Evolutionary conservation across 176 grass and related monocot genomes (phyloP).

Genomic region (Carex scoparia): DNA sequence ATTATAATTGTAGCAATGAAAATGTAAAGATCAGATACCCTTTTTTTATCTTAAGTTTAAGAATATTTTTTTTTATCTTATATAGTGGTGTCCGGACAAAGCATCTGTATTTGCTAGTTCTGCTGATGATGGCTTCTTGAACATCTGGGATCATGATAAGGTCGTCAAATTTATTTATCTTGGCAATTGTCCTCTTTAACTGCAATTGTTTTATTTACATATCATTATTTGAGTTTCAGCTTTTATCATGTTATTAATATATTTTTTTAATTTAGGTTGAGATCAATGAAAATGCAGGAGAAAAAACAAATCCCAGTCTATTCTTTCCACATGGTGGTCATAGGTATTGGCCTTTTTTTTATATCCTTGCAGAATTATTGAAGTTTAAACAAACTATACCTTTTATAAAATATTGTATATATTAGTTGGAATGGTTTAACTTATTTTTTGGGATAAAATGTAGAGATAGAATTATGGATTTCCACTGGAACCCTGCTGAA

Average conservation of each 20-base stretch:
- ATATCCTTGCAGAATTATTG: too few relatives aligned
- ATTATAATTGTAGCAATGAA: background rate
- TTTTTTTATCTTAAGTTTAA: background rate
- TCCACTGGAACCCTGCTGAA: conserved; percentile 89
- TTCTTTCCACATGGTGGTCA: conserved; percentile 97
- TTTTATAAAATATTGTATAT: too few relatives aligned
- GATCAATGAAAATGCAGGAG: conserved; percentile 31
- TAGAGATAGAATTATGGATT: conserved; percentile 86
- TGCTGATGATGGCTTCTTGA: conserved; percentile 79
- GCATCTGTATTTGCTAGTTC: conserved; percentile 96
- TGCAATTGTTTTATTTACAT: conserved; percentile 9
- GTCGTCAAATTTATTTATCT: conserved; percentile 28
- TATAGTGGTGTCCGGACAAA: conserved; percentile 96
- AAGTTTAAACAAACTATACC: too few relatives aligned
- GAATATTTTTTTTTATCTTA: background rate
- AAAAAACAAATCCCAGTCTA: conserved; percentile 55
- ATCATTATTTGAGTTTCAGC: background rate
- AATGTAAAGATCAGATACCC: background rate
- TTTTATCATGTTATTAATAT: background rate
- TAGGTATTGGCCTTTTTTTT: conserved; percentile 35
- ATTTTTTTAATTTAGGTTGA: conserved; percentile 55
- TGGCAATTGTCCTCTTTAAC: background rate
- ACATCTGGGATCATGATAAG: conserved; percentile 89
- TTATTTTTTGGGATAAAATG: background rate
- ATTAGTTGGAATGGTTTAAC: too few relatives aligned